These are phyloP conservation scores for Iberis pinnata DNA, from an alignment of 345 rosid genomes.

Conservation along the genomic window DNA sequence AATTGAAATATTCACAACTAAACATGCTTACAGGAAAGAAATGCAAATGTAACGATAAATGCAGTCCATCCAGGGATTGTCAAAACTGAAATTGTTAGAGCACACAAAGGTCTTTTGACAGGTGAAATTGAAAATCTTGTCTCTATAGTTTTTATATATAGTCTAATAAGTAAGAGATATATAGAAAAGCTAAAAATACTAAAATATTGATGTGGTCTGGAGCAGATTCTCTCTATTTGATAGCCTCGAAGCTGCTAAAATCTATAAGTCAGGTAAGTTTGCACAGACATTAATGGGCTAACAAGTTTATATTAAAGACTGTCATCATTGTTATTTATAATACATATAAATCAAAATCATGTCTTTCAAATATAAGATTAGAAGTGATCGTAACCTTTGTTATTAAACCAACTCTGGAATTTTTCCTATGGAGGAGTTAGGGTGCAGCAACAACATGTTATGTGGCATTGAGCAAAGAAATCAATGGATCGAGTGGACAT, in stretches of 20 bases:
- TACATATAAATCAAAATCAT: too few species aligned
- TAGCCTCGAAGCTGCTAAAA: conserved; percentile 84
- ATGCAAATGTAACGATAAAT: conserved; percentile 75
- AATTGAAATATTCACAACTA: not conserved
- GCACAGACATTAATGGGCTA: too few species aligned
- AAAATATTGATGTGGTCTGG: conserved; percentile 10
- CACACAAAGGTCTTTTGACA: conserved; percentile 71
- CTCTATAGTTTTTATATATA: not conserved
- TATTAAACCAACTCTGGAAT: too few species aligned
- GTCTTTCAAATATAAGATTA: too few species aligned
- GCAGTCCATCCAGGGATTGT: conserved; percentile 94
- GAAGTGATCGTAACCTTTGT: too few species aligned
- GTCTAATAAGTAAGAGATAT: not conserved
- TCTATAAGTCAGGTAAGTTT: conserved; percentile 75
- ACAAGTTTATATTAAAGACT: too few species aligned
- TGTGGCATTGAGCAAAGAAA: conserved; percentile 64
- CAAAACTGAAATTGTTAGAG: conserved; percentile 88
- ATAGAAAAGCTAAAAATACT: not conserved
- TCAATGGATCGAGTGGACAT: conserved; percentile 53
- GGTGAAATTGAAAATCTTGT: conserved; percentile 31
- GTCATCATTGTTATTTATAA: too few species aligned
- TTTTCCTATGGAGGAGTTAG: conserved; percentile 27
- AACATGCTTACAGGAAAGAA: conserved; percentile 47
- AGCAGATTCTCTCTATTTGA: conserved; percentile 88
- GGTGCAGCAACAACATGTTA: conserved; percentile 96